Base-by-base conservation (phyloP, 2,329 filamentous ascomycete species). In the Colletotrichum sp. region DNA sequence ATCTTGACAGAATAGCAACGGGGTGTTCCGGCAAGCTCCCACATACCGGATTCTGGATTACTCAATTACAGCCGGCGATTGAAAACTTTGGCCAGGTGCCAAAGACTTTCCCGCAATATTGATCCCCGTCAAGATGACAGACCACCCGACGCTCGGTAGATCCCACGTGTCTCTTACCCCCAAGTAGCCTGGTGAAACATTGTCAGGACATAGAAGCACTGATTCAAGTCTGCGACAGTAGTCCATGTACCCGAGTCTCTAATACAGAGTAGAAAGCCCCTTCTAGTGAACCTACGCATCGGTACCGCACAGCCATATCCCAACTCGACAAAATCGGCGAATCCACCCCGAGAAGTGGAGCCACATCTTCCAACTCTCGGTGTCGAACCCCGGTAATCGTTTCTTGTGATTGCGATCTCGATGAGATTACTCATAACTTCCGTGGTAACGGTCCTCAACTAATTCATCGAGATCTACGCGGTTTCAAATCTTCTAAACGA, bases 171-270 rank as follows among this genome's bases (percentile, higher is more conserved):
- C 26, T 59, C n/a, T 49, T 49, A 3, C 10, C n/a, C n/a, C n/a
- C 16, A 18, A 28, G 4, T 15, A 13, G 21, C 55, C 24, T 28
- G 55, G 55, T 49, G n/a, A 49, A 49, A 49, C 44, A 49, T 12
- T 13, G n/a, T 21, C 44, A 13, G 44, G 12, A 13, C 55, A 26
- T 13, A 28, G 55, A 59, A 28, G 24, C 55, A 59, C 55, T 28
- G 55, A 59, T 59, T 59, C 24, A 59, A 59, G 15, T 59, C 55
- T 59, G 16, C 24, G 55, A 59, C 55, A 26, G 24, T 28, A 59
- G 21, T 59, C 55, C 24, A 59, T 59, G 24, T 59, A 28, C 1
- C 24, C 24, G 13, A 59, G 13, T 59, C 24, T 10, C 12, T 3
- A 28, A 28, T 28, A 15, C 8, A 28, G 9, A 59, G 8, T 26